A percentile compares a stretch with the other conserved stretches of the same genome.
phyloP scores from a whole-genome alignment of 139 green algal genomes.

The Zygnema circumcarinatum region DNA sequence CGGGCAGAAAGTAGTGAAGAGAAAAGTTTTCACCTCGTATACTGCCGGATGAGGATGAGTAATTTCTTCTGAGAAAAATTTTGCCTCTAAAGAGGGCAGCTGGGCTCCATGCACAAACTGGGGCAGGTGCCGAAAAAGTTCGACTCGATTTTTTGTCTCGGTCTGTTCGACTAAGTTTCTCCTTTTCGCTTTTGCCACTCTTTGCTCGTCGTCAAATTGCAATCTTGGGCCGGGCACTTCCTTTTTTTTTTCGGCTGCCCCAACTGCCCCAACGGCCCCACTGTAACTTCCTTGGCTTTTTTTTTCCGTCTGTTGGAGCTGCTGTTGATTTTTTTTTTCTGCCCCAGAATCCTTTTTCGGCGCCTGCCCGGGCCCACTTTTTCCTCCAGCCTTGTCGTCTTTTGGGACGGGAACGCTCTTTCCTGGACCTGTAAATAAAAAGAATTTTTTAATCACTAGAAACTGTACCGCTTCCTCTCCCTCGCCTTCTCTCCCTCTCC shows the following conservation, averaged over 20 bases:
- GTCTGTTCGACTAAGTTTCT: slow-evolving; percentile 18
- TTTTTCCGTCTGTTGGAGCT: no score
- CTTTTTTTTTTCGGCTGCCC: neutral
- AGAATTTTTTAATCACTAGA: no score
- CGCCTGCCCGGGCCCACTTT: no score
- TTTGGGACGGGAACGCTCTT: no score
- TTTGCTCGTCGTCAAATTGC: slow-evolving; percentile 48
- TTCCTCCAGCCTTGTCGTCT: no score
- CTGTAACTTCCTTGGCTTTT: no score
- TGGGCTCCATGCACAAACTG: slow-evolving; percentile 67
- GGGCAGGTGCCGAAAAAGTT: slow-evolving; percentile 87
- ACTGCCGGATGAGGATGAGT: slow-evolving; percentile 27
- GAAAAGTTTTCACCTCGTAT: slow-evolving; percentile 50
- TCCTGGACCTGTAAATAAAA: no score
- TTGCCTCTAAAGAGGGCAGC: slow-evolving; percentile 24
- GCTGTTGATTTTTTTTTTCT: no score
- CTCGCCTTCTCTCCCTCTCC: no score
- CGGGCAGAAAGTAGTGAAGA: no score
- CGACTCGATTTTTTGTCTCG: slow-evolving; percentile 41
- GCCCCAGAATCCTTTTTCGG: no score
- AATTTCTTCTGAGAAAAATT: slow-evolving; percentile 42
- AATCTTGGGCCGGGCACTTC: neutral
- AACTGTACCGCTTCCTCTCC: no score
- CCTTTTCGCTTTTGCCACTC: slow-evolving; percentile 5
- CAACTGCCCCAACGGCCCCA: neutral